Base-by-base conservation (phyloP, 139 green algal species). In the Chlorella sp. region DNA sequence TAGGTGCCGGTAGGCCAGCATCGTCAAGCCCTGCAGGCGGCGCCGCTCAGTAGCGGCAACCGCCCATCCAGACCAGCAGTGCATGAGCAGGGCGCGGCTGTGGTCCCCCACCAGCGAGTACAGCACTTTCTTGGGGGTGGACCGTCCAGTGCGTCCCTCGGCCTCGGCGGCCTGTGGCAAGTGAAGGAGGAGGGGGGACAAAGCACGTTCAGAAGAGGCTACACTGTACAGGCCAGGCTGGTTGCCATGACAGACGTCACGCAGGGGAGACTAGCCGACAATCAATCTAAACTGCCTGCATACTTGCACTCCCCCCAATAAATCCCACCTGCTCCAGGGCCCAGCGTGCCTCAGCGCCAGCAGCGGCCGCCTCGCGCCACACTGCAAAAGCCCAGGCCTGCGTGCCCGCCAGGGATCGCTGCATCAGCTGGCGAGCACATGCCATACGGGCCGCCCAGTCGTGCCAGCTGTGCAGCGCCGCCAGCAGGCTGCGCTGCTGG, bases 291-390 rank as follows among this genome's bases (percentile, higher is more conserved):
- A n/a, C n/a, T n/a, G n/a, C n/a, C n/a, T n/a, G n/a, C n/a, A n/a
- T n/a, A n/a, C n/a, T n/a, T n/a, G n/a, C n/a, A n/a, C n/a, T n/a
- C n/a, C n/a, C n/a, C n/a, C n/a, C n/a, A n/a, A n/a, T n/a, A n/a
- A n/a, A n/a, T n/a, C n/a, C n/a, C n/a, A 41, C 72, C 74, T 75
- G 56, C 39, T 87, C 39, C 71, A 87, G 57, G 36, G 79, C 79
- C 71, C 38, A 55, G 39, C 69, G 44, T 39, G 74, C 21, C 55
- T 68, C 72, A 4, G 18, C 38, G 11, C n/a, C 65, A 12, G 56
- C 60, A 15, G 34, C 39, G 12, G 82, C 82, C 16, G 60, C 67
- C 12, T 87, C 72, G 15, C 30, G 57, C 82, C 82, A 87, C 12
- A 62, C 65, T 12, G 72, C 41, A 63, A 87, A 83, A 4, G 82